phyloP scores from a whole-genome alignment of 2,329 filamentous ascomycete genomes.

The Botrytis deweyae region DNA sequence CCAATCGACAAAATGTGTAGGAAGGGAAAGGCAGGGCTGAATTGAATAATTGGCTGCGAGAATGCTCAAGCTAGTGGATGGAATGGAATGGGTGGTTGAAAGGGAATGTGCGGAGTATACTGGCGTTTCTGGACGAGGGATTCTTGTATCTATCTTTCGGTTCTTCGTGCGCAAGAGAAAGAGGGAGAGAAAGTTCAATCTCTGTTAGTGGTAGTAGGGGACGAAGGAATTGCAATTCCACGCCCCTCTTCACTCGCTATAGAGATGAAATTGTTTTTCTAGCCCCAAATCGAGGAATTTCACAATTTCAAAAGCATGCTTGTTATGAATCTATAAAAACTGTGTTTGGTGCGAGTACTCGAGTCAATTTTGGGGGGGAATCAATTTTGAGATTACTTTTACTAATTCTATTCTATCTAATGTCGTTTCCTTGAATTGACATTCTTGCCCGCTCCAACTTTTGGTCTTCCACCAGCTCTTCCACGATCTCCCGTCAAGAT shows the following conservation, averaged over 20 bases:
- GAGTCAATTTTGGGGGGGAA: neutral
- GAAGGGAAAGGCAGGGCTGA: too few species aligned
- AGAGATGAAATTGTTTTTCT: neutral
- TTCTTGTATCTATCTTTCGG: constrained; percentile 7
- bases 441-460: constrained; percentile 80
- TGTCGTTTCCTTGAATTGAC: constrained; percentile 76
- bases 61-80: neutral
- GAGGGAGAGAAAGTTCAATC: neutral
- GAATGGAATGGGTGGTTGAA: neutral
- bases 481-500: constrained; percentile 79
- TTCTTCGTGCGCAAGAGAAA: neutral
- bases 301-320: constrained; percentile 7
- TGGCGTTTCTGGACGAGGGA: constrained; percentile 17
- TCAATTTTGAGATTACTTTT: constrained; percentile 22
- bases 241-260: constrained; percentile 2
- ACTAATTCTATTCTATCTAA: constrained; percentile 36
- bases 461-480: constrained; percentile 64
- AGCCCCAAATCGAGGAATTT: neutral
- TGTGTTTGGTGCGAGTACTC: neutral
- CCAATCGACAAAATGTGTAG: neutral
- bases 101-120: constrained; percentile 20
- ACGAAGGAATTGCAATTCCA: neutral
- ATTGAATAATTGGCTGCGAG: neutral
- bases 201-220: neutral
- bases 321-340: neutral